Conservation (phyloP, 345 rosid species). For the Aurinia saxatilis region DNA sequence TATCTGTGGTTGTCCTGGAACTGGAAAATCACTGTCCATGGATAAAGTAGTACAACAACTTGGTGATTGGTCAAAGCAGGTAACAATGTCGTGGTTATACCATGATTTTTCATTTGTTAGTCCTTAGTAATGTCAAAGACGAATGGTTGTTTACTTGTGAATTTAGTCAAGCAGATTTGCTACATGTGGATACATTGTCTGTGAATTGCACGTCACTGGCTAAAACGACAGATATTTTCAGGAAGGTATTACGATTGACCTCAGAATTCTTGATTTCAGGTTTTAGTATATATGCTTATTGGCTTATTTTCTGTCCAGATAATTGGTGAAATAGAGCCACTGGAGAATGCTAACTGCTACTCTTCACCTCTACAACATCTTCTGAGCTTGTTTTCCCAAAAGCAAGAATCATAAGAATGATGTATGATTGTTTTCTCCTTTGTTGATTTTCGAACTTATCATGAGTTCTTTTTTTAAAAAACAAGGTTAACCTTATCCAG, state of each 20-base stretch:
- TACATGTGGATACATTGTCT: too few species aligned
- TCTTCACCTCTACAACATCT: conserved; percentile 52
- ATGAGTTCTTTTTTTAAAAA: neutral
- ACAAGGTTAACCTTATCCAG: neutral
- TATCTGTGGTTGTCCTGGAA: too few species aligned
- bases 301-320: conserved; percentile 38
- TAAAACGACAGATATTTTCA: conserved; percentile 57
- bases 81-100: conserved; percentile 11
- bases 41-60: too few species aligned
- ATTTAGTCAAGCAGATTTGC: conserved; percentile 39
- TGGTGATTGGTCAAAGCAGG: conserved; percentile 51
- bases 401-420: conserved; percentile 51
- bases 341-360: conserved; percentile 22
- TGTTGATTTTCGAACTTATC: neutral
- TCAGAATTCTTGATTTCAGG: too few species aligned
- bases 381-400: conserved; percentile 54
- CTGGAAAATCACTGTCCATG: too few species aligned
- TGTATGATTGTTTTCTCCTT: conserved; percentile 37
- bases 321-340: conserved; percentile 31
- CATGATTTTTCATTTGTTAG: neutral
- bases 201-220: too few species aligned
- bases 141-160: neutral
- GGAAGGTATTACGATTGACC: conserved; percentile 43
- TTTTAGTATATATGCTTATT: neutral
- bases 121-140: neutral